Base-by-base conservation (phyloP, 1,284 basidiomycete genomes). In the Microbotryum saponariae region DNA sequence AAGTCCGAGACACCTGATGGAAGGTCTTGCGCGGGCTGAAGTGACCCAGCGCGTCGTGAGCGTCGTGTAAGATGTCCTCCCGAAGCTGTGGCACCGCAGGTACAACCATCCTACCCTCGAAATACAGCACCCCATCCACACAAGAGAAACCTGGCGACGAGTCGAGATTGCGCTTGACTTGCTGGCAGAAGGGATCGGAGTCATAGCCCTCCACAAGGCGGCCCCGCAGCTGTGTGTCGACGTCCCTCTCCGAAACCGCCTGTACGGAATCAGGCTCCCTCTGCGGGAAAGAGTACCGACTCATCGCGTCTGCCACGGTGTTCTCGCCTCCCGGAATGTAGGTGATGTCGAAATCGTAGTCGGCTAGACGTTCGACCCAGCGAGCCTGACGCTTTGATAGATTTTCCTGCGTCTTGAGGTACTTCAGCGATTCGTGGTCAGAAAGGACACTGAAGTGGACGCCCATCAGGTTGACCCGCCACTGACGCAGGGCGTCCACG, bases 341-440 rank as follows among this genome's bases (percentile, higher is more conserved):
- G 58, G 42, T 37, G 63, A 67, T 1, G 60, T 59, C 2, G 76
- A 25, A 1, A 52, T 81, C 80, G 42, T 81, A 77, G 0, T 66
- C 65, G 0, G 79, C 67, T 31, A 81, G 53, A 14, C 47, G 23
- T n/a, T 63, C 50, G 5, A 14, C 53, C 58, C 62, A 60, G 0
- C 49, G 49, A n/a, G 59, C 59, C n/a, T 61, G 59, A 9, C 59
- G 33, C 42, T 56, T 51, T 5, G 54, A 0, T 77, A 79, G 0
- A 78, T 70, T 0, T 71, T 70, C 0, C 54, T 81, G 78, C 0
- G 63, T 66, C 2, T 67, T 3, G 51, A 81, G 78, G 58, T 76
- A 73, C 42, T 78, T 71, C 0, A 81, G 69, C 0, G 76, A 79
- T 0, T 68, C 51, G 60, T 82, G 79, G 61, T 80, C 77, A 0